These are phyloP conservation scores for Pythium phragmitis DNA, from an alignment of 352 stramenopile genomes.

Conservation along the genomic window DNA sequence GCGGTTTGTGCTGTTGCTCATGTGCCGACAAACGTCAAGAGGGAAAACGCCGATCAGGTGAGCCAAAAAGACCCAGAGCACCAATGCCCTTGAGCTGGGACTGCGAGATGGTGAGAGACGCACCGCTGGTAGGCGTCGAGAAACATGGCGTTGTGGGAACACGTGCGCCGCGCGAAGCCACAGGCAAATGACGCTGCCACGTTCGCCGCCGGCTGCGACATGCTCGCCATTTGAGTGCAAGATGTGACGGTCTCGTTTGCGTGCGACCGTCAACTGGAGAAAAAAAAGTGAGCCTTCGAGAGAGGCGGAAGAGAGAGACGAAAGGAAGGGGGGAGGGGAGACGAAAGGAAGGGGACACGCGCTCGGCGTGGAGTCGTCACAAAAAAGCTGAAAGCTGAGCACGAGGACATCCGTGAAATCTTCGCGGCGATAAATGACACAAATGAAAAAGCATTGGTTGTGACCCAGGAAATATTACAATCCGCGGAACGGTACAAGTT, in stretches of 20 bases:
- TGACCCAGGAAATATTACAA: too few relatives aligned
- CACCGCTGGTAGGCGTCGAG: conserved; percentile 20
- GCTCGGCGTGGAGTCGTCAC: not conserved
- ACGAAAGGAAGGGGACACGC: not conserved
- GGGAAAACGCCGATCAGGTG: too few relatives aligned
- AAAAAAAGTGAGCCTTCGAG: not conserved
- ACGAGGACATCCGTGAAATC: too few relatives aligned
- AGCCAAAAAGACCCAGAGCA: too few relatives aligned
- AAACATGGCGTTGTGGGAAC: conserved; percentile 8
- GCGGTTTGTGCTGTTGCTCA: conserved; percentile 15
- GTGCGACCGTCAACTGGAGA: not conserved
- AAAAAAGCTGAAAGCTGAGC: not conserved
- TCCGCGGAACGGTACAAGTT: too few relatives aligned
- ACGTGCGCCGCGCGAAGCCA: conserved; percentile 13
- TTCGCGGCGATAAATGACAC: too few relatives aligned
- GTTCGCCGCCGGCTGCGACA: not conserved
- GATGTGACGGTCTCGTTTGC: not conserved
- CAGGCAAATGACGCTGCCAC: conserved; percentile 3
- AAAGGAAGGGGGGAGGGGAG: not conserved
- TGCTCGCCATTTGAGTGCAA: not conserved
- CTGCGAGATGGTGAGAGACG: not conserved
- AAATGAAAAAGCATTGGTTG: too few relatives aligned
- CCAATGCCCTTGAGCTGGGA: too few relatives aligned
- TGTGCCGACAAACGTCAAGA: not conserved
- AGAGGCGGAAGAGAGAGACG: not conserved